Evolutionary conservation across 2,329 filamentous ascomycete species (phyloP).

Genomic region (Hymenoscyphus occultus): DNA sequence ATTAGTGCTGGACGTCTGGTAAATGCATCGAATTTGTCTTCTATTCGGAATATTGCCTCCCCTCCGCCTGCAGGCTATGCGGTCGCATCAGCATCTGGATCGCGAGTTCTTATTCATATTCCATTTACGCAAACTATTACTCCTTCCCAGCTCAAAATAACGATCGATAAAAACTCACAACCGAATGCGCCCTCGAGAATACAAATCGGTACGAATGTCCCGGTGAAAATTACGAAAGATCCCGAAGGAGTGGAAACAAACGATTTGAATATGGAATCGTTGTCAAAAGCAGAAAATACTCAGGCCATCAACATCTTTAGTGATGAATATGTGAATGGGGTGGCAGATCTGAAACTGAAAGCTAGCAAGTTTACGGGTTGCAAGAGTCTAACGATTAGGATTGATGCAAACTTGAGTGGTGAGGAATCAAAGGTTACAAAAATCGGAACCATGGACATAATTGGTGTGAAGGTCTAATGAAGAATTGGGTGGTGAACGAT

Average conservation of each 20-base stretch:
- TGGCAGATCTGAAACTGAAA: slow-evolving; percentile 31
- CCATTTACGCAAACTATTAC: slow-evolving; percentile 27
- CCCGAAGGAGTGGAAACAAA: slow-evolving; percentile 26
- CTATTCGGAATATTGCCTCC: slow-evolving; percentile 28
- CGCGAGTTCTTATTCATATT: slow-evolving; percentile 28
- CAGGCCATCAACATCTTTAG: slow-evolving; percentile 32
- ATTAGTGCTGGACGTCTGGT: slow-evolving; percentile 22
- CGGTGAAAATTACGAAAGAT: slow-evolving; percentile 22
- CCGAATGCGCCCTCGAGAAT: slow-evolving; percentile 29
- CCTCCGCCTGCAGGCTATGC: slow-evolving; percentile 33
- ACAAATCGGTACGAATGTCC: slow-evolving; percentile 31
- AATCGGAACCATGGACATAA: slow-evolving; percentile 30
- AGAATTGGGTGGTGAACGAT: not conserved
- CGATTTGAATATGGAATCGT: slow-evolving; percentile 29
- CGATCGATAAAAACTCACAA: slow-evolving; percentile 23
- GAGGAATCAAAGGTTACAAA: slow-evolving; percentile 28
- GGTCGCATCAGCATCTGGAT: slow-evolving; percentile 23
- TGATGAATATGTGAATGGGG: slow-evolving; percentile 32
- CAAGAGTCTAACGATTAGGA: slow-evolving; percentile 31
- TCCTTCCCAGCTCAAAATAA: slow-evolving; percentile 27
- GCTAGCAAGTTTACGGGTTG: slow-evolving; percentile 31
- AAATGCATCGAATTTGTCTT: slow-evolving; percentile 28
- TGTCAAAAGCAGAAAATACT: slow-evolving; percentile 30
- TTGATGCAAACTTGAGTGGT: slow-evolving; percentile 34
- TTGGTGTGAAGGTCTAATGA: slow-evolving; percentile 25